Conservation (phyloP, 129 eudicot species). For the Daucus carota region DH1_v3.0 NC_030385.2:36117001-36117500, state of each 20-base stretch:
- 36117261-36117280: neutral
- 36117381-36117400: constrained; percentile 30
- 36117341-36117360: neutral
- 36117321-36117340: neutral
- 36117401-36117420: constrained; percentile 83
- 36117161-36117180: neutral
- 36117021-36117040: neutral
- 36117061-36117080: constrained; percentile 2
- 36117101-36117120: constrained; percentile 96
- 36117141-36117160: constrained; percentile 72
- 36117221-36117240: neutral
- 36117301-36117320: neutral
- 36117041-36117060: neutral
- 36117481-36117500: neutral
- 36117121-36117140: constrained; percentile 86
- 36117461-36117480: neutral
- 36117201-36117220: neutral
- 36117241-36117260: neutral
- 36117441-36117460: constrained; percentile 48
- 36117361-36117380: neutral
- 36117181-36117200: neutral
- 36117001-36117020: neutral
- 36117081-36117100: constrained; percentile 78
- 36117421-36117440: constrained; percentile 98
- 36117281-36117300: neutral